Evolutionary conservation across 192 early-diverging fungal genomes (phyloP), one percentile per base, ranked within the genome.

Genomic region (Umbelopsis sp.): DNA sequence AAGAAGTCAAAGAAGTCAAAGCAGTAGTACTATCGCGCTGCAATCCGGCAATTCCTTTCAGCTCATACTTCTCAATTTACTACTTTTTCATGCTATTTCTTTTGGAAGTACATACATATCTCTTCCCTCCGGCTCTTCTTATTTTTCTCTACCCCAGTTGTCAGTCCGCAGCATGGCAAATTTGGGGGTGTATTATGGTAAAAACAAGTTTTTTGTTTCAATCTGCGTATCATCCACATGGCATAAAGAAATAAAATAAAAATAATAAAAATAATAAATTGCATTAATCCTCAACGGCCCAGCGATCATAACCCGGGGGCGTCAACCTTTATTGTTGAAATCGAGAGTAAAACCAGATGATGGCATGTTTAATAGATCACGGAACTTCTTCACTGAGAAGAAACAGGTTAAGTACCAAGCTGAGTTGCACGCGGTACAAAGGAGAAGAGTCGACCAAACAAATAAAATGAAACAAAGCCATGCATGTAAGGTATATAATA

Each of bases 1-100:
- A 73, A 72, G 66, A 81, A 73, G 66, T 81, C 77, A 69, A 77
- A 54, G 56, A 73, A 62, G 25, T 79, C 56, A 34, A 34, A 11
- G 12, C 29, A 62, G 25, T 62, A 62, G 31, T 25, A 25, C 25
- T 54, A 29, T 62, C 20, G 31, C 17, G n/a, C 2, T 49, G n/a
- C n/a, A n/a, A n/a, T n/a, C n/a, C n/a, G n/a, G n/a, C n/a, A n/a
- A 41, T 41, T 41, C 38, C 36, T 38, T 3, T 41, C 38, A 11
- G 2, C 12, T 41, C n/a, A n/a, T n/a, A n/a, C 38, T 49, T 47
- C 16, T 16, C 20, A 21, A 49, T 49, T 49, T 49, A 49, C 56
- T 62, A 62, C 29, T 62, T 53, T 51, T 14, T 53, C 52, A 53
- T 53, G 24, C 22, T 26, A 53, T 22, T 26, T 53, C 14, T 53